Evolutionary conservation across 257 asterid genomes (phyloP).

Genomic region (Orobanche coerulescens): DNA sequence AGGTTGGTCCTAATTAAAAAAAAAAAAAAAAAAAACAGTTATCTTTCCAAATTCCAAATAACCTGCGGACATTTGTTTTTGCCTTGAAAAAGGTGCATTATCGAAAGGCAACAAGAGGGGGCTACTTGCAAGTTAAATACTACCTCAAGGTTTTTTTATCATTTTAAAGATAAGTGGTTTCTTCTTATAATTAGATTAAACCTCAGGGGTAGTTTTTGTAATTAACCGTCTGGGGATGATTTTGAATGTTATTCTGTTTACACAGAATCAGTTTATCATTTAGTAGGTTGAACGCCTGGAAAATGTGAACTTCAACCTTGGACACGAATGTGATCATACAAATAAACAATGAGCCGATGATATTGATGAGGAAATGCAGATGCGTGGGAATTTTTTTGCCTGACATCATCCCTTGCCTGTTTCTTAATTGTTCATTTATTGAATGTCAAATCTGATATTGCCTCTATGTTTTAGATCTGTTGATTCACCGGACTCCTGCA

Average conservation of each 20-base stretch:
- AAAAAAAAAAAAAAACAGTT: too few species aligned
- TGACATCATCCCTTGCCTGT: not conserved
- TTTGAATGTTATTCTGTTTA: conserved; percentile 10
- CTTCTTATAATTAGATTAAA: too few species aligned
- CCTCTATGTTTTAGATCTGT: conserved; percentile 48
- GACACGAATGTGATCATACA: not conserved
- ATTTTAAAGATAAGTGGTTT: too few species aligned
- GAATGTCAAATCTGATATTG: not conserved
- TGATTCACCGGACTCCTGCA: conserved; percentile 72
- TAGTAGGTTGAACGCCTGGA: conserved; percentile 1
- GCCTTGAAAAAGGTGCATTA: too few species aligned
- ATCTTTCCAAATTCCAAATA: too few species aligned
- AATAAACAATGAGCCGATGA: not conserved
- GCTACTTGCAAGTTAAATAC: too few species aligned
- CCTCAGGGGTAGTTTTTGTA: too few species aligned
- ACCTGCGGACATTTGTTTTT: too few species aligned
- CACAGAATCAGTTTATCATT: not conserved
- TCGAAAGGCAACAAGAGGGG: too few species aligned
- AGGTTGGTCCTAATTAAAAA: too few species aligned
- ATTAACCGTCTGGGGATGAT: too few species aligned
- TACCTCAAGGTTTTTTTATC: too few species aligned
- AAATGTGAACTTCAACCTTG: not conserved
- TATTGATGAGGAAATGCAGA: conserved; percentile 4
- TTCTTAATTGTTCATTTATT: conserved; percentile 12
- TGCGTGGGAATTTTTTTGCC: not conserved